Conservation (phyloP, 805 yeast species). For the Torulaspora franciscae region DNA sequence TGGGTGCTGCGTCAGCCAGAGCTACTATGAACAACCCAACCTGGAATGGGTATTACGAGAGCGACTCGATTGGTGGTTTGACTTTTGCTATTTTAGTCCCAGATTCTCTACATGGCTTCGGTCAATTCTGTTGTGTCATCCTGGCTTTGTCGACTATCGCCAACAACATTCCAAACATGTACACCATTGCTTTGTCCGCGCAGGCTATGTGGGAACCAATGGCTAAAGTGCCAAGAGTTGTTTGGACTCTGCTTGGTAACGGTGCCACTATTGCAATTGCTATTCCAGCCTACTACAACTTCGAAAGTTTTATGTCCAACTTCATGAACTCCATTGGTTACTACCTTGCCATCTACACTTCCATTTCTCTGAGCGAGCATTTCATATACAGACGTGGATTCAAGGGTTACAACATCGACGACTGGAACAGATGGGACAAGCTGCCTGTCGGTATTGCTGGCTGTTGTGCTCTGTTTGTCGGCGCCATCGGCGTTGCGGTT, state of each 20-base stretch:
- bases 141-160: conserved; percentile 82
- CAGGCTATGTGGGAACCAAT: conserved; percentile 77
- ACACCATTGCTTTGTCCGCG: conserved; percentile 79
- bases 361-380: conserved; percentile 72
- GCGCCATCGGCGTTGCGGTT: conserved; percentile 75
- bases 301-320: conserved; percentile 68
- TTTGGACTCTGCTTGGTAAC: conserved; percentile 77
- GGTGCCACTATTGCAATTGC: conserved; percentile 75
- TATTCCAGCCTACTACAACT: conserved; percentile 79
- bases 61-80: conserved; percentile 70
- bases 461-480: conserved; percentile 69
- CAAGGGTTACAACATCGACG: conserved; percentile 55
- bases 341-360: conserved; percentile 81
- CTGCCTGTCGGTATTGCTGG: conserved; percentile 79
- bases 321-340: conserved; percentile 90
- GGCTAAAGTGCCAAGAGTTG: conserved; percentile 67
- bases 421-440: conserved; percentile 50
- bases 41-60: conserved; percentile 48
- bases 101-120: conserved; percentile 81
- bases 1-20: conserved; percentile 84
- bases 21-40: conserved; percentile 48
- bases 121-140: conserved; percentile 81
- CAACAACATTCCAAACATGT: conserved; percentile 89
- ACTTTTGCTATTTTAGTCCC: conserved; percentile 70
- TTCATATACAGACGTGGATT: conserved; percentile 68